Percentiles rank a stretch among this genome's conserved stretches.
Evolutionary conservation across 805 yeast genomes (phyloP).

Genomic region (Wickerhamomyces bisporus): DNA sequence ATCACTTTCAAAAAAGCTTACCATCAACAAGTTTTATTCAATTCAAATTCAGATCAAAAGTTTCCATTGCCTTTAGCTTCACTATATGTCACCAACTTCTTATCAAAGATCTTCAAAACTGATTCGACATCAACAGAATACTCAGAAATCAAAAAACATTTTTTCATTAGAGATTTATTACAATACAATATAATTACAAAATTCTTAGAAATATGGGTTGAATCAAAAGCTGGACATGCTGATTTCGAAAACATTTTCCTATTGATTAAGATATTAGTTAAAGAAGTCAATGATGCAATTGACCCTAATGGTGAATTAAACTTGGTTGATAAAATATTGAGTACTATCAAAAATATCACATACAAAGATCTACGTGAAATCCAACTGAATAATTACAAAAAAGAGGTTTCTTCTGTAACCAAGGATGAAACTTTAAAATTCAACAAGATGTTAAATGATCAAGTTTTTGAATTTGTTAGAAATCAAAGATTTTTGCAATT

Average conservation of each 20-base stretch:
- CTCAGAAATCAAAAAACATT: conserved; percentile 35
- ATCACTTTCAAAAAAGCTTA: conserved; percentile 56
- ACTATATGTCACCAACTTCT: conserved; percentile 18
- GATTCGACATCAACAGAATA: conserved; percentile 16
- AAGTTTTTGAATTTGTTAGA: conserved; percentile 64
- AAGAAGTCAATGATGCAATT: conserved; percentile 23
- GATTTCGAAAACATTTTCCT: conserved; percentile 49
- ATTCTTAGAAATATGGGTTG: conserved; percentile 60
- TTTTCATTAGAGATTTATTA: conserved; percentile 48
- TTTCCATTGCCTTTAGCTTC: conserved; percentile 32
- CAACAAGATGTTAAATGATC: conserved; percentile 42
- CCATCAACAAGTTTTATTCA: conserved; percentile 62
- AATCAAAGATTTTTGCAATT: conserved; percentile 71
- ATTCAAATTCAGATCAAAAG: conserved; percentile 47
- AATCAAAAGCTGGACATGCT: conserved; percentile 46
- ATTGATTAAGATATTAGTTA: conserved; percentile 35
- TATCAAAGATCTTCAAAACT: conserved; percentile 20
- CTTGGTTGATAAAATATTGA: conserved; percentile 40
- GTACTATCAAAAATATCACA: conserved; percentile 35
- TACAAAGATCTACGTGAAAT: conserved; percentile 47
- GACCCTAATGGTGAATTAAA: conserved; percentile 16
- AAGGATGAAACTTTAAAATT: conserved; percentile 40
- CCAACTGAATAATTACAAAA: conserved; percentile 45
- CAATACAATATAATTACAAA: conserved; percentile 53
- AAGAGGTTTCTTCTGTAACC: conserved; percentile 38